These are phyloP conservation scores for Pichia cactophila DNA, from an alignment of 1,139 yeast species.

Conservation along the genomic window DNA sequence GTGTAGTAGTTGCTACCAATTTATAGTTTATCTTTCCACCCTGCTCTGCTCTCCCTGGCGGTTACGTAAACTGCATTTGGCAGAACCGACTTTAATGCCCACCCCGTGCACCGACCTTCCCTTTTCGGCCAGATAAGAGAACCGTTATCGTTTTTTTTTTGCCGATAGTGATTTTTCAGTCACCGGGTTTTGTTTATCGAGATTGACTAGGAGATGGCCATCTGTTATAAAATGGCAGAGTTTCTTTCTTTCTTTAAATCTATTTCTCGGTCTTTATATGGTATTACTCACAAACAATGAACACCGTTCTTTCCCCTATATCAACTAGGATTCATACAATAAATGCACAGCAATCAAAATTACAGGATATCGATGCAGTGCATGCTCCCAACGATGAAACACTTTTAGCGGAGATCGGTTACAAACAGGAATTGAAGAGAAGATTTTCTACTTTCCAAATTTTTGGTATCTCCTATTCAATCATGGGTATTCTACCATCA, in stretches of 20 bases:
- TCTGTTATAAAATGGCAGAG: background rate
- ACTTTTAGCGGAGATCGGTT: constrained; percentile 41
- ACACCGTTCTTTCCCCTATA: constrained; percentile 7
- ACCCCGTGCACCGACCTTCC: background rate
- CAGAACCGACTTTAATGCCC: background rate
- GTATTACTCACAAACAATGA: background rate
- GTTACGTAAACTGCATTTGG: background rate
- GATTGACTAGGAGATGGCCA: background rate
- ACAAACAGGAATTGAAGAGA: constrained; percentile 44
- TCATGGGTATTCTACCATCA: constrained; percentile 47
- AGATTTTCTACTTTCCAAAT: constrained; percentile 43
- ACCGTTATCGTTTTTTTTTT: background rate
- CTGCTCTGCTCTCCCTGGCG: background rate
- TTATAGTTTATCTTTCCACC: background rate
- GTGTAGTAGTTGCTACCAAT: background rate
- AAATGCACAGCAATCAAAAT: constrained; percentile 14
- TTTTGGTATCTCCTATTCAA: constrained; percentile 46
- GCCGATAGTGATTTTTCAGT: background rate
- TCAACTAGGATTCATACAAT: constrained; percentile 15
- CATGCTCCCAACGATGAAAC: constrained; percentile 31
- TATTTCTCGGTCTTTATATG: too few species aligned
- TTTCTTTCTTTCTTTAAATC: background rate
- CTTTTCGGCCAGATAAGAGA: background rate
- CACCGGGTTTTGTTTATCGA: background rate
- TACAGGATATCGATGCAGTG: constrained; percentile 23